A percentile compares a stretch with the other conserved stretches of the same genome.
Conservation (phyloP, 2,329 filamentous ascomycete genomes). For the Xylaria sp. region DNA sequence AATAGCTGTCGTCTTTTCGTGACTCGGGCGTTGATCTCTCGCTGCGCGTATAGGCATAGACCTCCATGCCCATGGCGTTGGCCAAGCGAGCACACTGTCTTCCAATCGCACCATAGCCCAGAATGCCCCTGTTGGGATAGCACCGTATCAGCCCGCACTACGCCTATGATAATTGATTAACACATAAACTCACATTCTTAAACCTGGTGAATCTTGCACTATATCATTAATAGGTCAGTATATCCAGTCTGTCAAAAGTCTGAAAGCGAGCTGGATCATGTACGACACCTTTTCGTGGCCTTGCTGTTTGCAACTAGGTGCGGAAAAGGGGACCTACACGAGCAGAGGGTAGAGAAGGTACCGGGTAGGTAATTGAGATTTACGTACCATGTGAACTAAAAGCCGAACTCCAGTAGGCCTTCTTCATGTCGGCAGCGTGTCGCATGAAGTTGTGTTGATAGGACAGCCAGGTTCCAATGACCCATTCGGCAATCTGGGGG, state of each 20-base stretch:
- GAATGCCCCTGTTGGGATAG: constrained; percentile 33
- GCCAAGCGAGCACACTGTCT: constrained; percentile 49
- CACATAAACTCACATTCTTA: constrained; percentile 20
- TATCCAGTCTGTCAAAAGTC: too few relatives aligned
- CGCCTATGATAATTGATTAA: neutral
- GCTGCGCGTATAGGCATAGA: constrained; percentile 67
- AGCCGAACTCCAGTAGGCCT: constrained; percentile 16
- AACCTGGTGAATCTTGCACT: constrained; percentile 25
- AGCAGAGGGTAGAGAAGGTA: neutral
- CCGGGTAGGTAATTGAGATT: neutral
- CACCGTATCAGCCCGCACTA: neutral
- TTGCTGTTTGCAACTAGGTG: neutral
- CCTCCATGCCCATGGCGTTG: constrained; percentile 62
- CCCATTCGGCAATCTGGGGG: constrained; percentile 59
- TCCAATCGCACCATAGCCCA: constrained; percentile 49
- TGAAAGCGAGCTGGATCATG: too few relatives aligned
- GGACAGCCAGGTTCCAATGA: constrained; percentile 52
- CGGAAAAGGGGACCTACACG: neutral
- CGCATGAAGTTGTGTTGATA: constrained; percentile 43
- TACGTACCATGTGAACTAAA: neutral
- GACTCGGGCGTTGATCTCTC: constrained; percentile 61
- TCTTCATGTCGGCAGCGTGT: constrained; percentile 18
- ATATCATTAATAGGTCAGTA: neutral
- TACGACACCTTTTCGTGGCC: too few relatives aligned
- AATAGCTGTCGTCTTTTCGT: constrained; percentile 61